phyloP scores from a whole-genome alignment of 768 basidiomycete species.

The Harrya chromipes region DNA sequence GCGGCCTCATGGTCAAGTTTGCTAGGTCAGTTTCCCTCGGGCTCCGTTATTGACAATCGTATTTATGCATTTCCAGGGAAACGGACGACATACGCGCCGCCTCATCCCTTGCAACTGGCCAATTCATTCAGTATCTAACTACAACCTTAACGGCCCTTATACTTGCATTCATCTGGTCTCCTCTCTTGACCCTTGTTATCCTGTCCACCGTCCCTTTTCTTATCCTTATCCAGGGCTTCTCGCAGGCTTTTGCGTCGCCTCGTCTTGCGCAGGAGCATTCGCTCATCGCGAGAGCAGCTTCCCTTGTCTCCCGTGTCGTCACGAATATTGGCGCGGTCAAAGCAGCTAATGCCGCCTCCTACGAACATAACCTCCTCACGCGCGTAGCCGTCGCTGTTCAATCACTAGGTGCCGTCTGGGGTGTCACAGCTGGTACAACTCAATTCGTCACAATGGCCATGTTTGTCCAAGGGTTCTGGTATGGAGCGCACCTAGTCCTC shows the following conservation, averaged over 20 bases:
- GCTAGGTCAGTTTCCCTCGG: constrained; percentile 49
- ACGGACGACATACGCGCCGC: constrained; percentile 92
- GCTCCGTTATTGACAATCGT: background rate
- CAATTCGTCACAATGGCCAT: constrained; percentile 87
- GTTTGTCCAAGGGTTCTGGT: constrained; percentile 99
- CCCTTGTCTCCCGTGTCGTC: constrained; percentile 74
- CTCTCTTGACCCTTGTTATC: constrained; percentile 85
- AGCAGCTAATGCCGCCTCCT: constrained; percentile 75
- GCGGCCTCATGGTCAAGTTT: constrained; percentile 92
- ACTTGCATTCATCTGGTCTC: constrained; percentile 80
- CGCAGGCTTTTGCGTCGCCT: constrained; percentile 67
- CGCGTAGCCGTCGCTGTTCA: constrained; percentile 46
- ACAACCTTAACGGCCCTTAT: constrained; percentile 76
- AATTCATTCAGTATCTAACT: constrained; percentile 74
- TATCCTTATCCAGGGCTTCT: constrained; percentile 68
- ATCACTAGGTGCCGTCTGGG: constrained; percentile 71
- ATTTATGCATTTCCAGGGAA: constrained; percentile 53
- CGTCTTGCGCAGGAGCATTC: constrained; percentile 64
- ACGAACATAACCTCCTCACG: constrained; percentile 50
- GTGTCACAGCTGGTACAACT: constrained; percentile 56
- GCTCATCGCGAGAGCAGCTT: constrained; percentile 68
- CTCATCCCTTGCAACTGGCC: constrained; percentile 74
- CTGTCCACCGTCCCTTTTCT: constrained; percentile 86
- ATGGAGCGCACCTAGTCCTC: constrained; percentile 85
- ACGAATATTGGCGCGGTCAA: constrained; percentile 87